These are phyloP conservation scores for Alnus glutinosa DNA, from an alignment of 306 rosid genomes.

Conservation along the genomic window DNA sequence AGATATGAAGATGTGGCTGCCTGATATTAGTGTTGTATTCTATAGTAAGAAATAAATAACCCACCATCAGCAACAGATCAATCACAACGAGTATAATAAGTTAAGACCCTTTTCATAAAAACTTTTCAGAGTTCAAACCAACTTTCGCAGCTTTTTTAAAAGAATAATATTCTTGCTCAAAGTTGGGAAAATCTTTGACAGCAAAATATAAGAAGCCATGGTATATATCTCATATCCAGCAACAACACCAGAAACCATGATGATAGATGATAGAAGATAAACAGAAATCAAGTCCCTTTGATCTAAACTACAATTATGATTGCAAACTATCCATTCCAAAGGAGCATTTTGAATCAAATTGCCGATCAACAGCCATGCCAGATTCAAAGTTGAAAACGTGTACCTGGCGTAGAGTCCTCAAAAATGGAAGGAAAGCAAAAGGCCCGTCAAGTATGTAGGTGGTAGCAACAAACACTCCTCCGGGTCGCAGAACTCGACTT, in stretches of 20 bases:
- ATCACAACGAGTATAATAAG: background rate
- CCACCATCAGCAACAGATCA: constrained; percentile 25
- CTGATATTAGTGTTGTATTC: constrained; percentile 51
- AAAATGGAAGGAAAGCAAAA: constrained; percentile 54
- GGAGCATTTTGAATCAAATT: constrained; percentile 4
- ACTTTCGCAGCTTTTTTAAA: background rate
- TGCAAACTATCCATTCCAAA: constrained; percentile 8
- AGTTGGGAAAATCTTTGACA: background rate
- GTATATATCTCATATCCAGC: background rate
- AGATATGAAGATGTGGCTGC: constrained; percentile 52
- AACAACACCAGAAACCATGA: background rate
- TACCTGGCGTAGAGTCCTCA: constrained; percentile 61
- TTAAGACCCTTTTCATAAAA: background rate
- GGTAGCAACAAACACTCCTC: constrained; percentile 89
- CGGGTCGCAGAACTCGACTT: constrained; percentile 82
- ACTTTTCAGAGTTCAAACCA: background rate
- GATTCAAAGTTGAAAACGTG: constrained; percentile 6
- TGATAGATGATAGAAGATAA: constrained; percentile 4
- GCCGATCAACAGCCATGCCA: background rate
- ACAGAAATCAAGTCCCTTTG: constrained; percentile 16
- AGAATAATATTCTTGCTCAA: background rate
- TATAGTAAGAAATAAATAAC: constrained; percentile 32
- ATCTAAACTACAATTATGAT: constrained; percentile 5
- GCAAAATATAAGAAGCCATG: background rate
- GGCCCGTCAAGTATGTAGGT: constrained; percentile 76